Percentiles rank a stretch among this genome's conserved stretches.
These are phyloP conservation scores for Metschnikowia cubensis DNA, from an alignment of 805 yeast species.

Conservation along the genomic window DNA sequence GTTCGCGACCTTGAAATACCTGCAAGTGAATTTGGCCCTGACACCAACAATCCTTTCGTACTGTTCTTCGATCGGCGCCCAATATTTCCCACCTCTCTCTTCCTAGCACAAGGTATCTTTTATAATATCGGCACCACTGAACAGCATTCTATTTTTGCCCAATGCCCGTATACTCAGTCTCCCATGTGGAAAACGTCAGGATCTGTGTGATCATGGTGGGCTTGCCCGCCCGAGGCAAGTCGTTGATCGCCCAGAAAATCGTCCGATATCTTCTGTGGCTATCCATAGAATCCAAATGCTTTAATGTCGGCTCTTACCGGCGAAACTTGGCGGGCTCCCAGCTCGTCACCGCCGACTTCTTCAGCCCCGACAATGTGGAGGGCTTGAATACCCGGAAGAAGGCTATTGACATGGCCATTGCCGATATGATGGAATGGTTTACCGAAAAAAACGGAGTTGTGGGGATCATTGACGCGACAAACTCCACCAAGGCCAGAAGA, in stretches of 20 bases:
- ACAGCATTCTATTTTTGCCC: no score
- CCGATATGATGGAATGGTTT: slow-evolving; percentile 86
- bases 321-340: slow-evolving; percentile 50
- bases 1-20: slow-evolving; percentile 1
- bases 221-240: slow-evolving; percentile 87
- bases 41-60: not conserved
- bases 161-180: slow-evolving; percentile 56
- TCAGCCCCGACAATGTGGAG: slow-evolving; percentile 60
- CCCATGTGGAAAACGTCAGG: slow-evolving; percentile 65
- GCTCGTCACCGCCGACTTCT: slow-evolving; percentile 68
- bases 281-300: slow-evolving; percentile 78
- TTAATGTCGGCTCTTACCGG: slow-evolving; percentile 86
- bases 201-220: slow-evolving; percentile 90
- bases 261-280: slow-evolving; percentile 92
- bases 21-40: slow-evolving; percentile 2
- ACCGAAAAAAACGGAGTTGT: slow-evolving; percentile 76
- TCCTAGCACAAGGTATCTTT: no score
- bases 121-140: no score
- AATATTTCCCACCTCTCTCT: no score
- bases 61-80: not conserved
- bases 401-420: slow-evolving; percentile 69
- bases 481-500: slow-evolving; percentile 74
- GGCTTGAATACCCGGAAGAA: slow-evolving; percentile 60
- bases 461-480: slow-evolving; percentile 92
- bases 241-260: slow-evolving; percentile 89